These are phyloP conservation scores for Ophiostoma sp. DNA, from an alignment of 2,329 filamentous ascomycete species.

Conservation along the genomic window DNA sequence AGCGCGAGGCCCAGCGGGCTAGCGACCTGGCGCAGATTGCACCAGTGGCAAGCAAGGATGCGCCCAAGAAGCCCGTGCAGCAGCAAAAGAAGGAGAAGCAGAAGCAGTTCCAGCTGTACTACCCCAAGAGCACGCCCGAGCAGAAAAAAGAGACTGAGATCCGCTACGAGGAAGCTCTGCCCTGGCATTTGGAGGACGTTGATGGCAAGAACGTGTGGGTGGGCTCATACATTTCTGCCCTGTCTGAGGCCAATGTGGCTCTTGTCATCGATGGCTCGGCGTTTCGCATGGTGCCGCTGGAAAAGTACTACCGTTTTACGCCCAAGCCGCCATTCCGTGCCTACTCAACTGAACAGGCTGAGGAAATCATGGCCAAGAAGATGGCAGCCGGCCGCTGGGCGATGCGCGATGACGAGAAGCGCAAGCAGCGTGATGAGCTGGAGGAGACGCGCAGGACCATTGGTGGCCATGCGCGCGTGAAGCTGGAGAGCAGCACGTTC, in stretches of 20 bases:
- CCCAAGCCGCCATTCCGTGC: conserved; percentile 73
- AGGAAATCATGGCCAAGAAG: conserved; percentile 76
- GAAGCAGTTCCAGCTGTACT: conserved; percentile 72
- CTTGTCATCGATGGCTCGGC: conserved; percentile 63
- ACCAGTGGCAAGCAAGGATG: conserved; percentile 65
- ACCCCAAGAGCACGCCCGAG: conserved; percentile 73
- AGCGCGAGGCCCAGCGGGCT: conserved; percentile 79
- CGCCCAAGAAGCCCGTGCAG: conserved; percentile 36
- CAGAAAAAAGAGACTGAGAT: conserved; percentile 66
- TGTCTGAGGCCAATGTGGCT: conserved; percentile 81
- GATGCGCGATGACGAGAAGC: conserved; percentile 60
- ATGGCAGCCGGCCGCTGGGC: conserved; percentile 74
- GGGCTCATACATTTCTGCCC: conserved; percentile 80
- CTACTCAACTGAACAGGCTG: conserved; percentile 76
- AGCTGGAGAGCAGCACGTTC: conserved; percentile 63
- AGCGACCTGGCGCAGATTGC: conserved; percentile 90
- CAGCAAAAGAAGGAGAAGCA: conserved; percentile 54
- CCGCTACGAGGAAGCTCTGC: conserved; percentile 90
- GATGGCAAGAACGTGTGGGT: conserved; percentile 94
- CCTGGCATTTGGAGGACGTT: conserved; percentile 95
- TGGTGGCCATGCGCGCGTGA: conserved; percentile 55
- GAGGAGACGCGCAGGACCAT: conserved; percentile 53
- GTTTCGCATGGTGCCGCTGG: conserved; percentile 82
- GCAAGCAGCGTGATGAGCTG: conserved; percentile 54
- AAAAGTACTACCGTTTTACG: conserved; percentile 91